Percentiles rank a stretch among this genome's conserved stretches.
phyloP scores from a whole-genome alignment of 345 rosid genomes.

The Psidium guajava region DNA sequence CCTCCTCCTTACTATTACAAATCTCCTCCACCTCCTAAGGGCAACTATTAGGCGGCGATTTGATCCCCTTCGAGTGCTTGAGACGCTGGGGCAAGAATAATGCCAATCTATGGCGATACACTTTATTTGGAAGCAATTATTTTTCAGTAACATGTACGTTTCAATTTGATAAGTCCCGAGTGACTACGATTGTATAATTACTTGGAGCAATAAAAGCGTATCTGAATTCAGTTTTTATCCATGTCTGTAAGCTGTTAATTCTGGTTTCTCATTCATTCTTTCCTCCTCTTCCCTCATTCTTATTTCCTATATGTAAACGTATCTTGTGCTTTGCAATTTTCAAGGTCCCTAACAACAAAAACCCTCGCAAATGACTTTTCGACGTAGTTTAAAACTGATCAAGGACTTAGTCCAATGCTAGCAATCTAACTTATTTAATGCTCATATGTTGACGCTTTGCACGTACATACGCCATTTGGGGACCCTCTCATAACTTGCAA shows the following conservation, averaged over 20 bases:
- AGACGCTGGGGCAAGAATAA: not conserved
- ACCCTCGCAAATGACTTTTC: not conserved
- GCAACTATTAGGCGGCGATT: not conserved
- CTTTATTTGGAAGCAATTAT: not conserved
- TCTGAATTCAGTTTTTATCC: not conserved
- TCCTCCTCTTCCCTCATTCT: not conserved
- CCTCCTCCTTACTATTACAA: constrained; percentile 1
- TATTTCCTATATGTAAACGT: not conserved
- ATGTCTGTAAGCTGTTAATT: not conserved
- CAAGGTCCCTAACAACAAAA: not conserved
- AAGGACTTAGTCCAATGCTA: not conserved
- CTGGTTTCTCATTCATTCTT: not conserved
- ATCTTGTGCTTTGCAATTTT: not conserved
- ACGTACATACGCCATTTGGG: not conserved
- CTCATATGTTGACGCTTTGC: not conserved
- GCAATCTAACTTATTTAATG: not conserved
- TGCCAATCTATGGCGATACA: not conserved
- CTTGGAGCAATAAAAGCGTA: not conserved
- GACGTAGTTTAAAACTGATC: not conserved
- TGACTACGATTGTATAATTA: not conserved
- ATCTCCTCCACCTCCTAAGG: constrained; percentile 2
- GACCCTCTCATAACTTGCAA: not conserved
- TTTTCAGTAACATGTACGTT: not conserved
- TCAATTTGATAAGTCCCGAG: not conserved
- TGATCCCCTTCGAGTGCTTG: not conserved